Percentiles rank a stretch among this genome's conserved stretches.
Conservation (phyloP, 2,329 filamentous ascomycete genomes). For the Fusarium palustre region DNA sequence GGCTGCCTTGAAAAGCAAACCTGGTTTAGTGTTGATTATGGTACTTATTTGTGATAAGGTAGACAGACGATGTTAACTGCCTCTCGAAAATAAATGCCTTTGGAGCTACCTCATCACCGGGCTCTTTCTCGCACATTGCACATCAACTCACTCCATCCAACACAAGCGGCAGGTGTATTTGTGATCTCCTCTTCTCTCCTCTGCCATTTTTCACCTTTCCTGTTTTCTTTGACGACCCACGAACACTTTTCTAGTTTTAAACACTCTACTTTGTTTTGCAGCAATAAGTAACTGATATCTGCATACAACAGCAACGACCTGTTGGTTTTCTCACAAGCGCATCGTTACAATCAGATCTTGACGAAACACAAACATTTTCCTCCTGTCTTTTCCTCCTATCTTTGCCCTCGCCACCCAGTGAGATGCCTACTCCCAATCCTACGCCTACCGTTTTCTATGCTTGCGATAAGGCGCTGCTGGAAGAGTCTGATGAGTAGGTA, state of each 20-base stretch:
- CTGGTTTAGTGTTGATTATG: neutral
- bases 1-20: neutral
- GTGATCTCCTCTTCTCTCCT: neutral
- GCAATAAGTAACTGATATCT: neutral
- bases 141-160: neutral
- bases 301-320: neutral
- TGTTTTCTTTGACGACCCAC: neutral
- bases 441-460: slow-evolving; percentile 39
- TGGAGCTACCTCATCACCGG: neutral
- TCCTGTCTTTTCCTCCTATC: neutral
- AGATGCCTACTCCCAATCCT: slow-evolving; percentile 31
- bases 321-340: neutral
- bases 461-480: slow-evolving; percentile 29
- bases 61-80: neutral
- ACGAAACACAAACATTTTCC: neutral
- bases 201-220: neutral
- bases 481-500: slow-evolving; percentile 32
- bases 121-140: neutral
- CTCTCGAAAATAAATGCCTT: neutral
- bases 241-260: neutral
- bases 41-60: neutral
- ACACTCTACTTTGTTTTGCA: neutral
- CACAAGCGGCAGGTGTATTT: neutral
- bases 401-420: neutral
- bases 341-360: neutral